Conservation (phyloP, 352 stramenopile genomes). For the Phytophthora pini region DNA sequence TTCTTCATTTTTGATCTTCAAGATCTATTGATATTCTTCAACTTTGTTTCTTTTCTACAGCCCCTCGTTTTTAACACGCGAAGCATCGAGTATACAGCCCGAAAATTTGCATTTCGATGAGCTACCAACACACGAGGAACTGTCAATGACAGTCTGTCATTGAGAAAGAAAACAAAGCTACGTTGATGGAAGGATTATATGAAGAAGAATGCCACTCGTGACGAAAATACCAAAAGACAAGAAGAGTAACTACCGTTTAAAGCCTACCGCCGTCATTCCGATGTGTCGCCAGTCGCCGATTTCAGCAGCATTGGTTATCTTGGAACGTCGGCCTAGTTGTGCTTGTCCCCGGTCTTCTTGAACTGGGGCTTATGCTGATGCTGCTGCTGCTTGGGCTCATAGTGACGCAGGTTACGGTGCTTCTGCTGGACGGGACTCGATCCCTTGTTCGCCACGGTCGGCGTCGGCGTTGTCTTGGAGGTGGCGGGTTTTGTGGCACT, state of each 20-base stretch:
- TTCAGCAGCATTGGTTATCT: neutral
- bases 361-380: neutral
- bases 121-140: too few species aligned
- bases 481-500: constrained; percentile 3
- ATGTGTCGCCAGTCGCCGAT: constrained; percentile 8
- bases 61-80: too few species aligned
- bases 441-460: neutral
- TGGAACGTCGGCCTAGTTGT: constrained; percentile 1
- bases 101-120: too few species aligned
- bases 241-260: neutral
- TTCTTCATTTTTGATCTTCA: too few species aligned
- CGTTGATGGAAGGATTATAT: too few species aligned
- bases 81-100: too few species aligned
- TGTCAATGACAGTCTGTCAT: too few species aligned
- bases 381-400: constrained; percentile 8
- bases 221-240: too few species aligned
- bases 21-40: too few species aligned
- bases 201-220: too few species aligned
- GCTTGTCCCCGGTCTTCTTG: neutral
- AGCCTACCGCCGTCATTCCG: constrained; percentile 13
- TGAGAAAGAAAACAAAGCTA: too few species aligned
- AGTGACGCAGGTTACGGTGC: constrained; percentile 4
- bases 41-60: too few species aligned
- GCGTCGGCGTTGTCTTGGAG: constrained; percentile 1
- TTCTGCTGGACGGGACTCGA: neutral